Evolutionary conservation across 352 stramenopile species (phyloP).

Genomic region (Globisporangium echinulatum): DNA sequence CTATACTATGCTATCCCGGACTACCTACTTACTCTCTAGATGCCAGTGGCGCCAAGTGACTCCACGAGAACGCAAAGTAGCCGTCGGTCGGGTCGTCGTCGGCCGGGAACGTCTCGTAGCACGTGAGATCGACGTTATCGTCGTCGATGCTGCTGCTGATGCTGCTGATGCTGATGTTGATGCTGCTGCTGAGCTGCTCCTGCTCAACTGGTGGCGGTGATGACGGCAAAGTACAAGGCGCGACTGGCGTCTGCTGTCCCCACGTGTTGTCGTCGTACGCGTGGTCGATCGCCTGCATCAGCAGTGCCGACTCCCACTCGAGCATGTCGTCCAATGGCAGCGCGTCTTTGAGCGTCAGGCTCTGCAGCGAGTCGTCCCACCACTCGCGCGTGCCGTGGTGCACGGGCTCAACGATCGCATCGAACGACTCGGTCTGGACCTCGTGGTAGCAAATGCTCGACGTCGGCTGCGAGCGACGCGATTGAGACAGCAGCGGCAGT

Average conservation of each 20-base stretch:
- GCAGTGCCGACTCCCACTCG: conserved; percentile 36
- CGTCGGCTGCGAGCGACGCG: not conserved
- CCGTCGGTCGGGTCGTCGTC: conserved; percentile 6
- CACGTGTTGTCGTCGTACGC: conserved; percentile 3
- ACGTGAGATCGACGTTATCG: conserved; percentile 20
- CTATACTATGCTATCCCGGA: not conserved
- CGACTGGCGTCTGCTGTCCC: not conserved
- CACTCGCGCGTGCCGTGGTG: conserved; percentile 13
- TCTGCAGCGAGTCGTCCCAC: conserved; percentile 43
- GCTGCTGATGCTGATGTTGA: not conserved
- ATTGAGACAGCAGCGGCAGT: not conserved
- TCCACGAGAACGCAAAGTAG: conserved; percentile 11
- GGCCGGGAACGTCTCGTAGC: conserved; percentile 20
- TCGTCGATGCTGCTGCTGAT: not conserved
- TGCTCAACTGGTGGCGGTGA: not conserved
- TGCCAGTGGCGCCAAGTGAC: not conserved
- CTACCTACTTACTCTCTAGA: not conserved
- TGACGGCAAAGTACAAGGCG: no score
- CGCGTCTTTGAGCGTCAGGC: conserved; percentile 30
- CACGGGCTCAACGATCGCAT: conserved; percentile 10
- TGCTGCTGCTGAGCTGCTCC: not conserved
- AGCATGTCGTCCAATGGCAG: conserved; percentile 31
- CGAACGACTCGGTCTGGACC: conserved; percentile 3
- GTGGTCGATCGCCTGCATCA: not conserved
- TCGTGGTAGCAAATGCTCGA: conserved; percentile 9